phyloP scores from a whole-genome alignment of 2,329 filamentous ascomycete species.

The Triangularia verruculosa region DNA sequence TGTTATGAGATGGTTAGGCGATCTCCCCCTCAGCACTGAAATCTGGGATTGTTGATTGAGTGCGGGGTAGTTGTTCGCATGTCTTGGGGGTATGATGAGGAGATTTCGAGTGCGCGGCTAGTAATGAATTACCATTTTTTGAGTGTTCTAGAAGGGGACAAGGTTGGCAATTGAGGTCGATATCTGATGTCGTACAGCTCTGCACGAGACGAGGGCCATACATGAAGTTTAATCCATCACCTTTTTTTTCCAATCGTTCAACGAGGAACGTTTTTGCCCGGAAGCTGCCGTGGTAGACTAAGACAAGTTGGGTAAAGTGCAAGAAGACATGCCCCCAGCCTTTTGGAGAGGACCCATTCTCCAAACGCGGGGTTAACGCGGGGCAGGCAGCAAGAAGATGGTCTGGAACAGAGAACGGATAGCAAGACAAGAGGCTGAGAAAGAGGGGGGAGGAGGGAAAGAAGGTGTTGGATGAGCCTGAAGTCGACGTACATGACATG shows the following conservation, averaged over 20 bases:
- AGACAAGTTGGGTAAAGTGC: neutral
- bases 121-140: neutral
- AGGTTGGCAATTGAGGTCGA: neutral
- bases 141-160: neutral
- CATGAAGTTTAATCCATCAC: neutral
- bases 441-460: neutral
- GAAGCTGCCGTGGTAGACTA: neutral
- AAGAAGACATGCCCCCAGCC: neutral
- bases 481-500: neutral
- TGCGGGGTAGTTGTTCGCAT: neutral
- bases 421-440: neutral
- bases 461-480: neutral
- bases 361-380: neutral
- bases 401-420: neutral
- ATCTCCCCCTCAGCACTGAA: neutral
- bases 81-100: neutral
- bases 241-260: neutral
- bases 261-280: neutral
- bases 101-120: neutral
- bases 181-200: neutral
- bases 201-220: neutral
- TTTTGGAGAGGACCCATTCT: neutral
- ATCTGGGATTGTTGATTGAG: neutral
- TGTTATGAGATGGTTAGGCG: neutral
- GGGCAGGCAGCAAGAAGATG: neutral